Percentiles rank a stretch among this genome's conserved stretches.
These are phyloP conservation scores for Carallia brachiata DNA, from an alignment of 345 rosid genomes.

Conservation along the genomic window DNA sequence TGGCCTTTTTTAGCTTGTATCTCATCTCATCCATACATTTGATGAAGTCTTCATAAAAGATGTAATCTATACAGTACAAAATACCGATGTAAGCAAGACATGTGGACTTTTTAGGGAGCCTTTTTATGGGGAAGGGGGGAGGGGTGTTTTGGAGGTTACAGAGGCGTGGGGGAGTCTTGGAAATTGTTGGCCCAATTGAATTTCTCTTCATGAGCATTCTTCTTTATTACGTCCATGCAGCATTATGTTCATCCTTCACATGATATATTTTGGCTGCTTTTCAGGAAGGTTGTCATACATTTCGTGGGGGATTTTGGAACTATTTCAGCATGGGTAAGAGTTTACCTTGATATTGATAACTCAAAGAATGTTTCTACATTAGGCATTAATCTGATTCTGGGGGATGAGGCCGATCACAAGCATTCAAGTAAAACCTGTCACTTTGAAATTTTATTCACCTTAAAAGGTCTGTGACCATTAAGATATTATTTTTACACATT, in stretches of 20 bases:
- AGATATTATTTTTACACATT: background rate
- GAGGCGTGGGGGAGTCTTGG: too few species aligned
- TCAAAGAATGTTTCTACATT: background rate
- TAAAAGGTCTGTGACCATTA: background rate
- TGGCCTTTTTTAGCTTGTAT: too few species aligned
- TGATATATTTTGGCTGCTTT: constrained; percentile 11
- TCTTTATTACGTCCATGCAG: background rate
- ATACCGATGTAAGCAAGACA: too few species aligned
- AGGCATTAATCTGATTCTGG: too few species aligned
- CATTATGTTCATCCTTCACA: background rate
- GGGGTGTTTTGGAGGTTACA: too few species aligned
- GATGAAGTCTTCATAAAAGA: too few species aligned
- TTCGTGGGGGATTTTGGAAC: constrained; percentile 98
- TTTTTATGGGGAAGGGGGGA: too few species aligned
- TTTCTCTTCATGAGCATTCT: background rate
- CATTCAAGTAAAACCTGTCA: too few species aligned
- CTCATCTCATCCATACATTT: too few species aligned
- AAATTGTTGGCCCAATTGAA: background rate
- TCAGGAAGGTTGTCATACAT: constrained; percentile 88
- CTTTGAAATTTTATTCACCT: background rate
- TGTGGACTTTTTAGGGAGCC: too few species aligned
- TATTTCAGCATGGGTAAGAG: constrained; percentile 93
- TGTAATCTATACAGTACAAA: too few species aligned
- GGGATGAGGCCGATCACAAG: too few species aligned
- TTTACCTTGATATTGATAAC: background rate